Percentiles rank a stretch among this genome's conserved stretches.
These are phyloP conservation scores for Alnus glutinosa DNA, from an alignment of 306 rosid genomes.

Conservation along the genomic window DNA sequence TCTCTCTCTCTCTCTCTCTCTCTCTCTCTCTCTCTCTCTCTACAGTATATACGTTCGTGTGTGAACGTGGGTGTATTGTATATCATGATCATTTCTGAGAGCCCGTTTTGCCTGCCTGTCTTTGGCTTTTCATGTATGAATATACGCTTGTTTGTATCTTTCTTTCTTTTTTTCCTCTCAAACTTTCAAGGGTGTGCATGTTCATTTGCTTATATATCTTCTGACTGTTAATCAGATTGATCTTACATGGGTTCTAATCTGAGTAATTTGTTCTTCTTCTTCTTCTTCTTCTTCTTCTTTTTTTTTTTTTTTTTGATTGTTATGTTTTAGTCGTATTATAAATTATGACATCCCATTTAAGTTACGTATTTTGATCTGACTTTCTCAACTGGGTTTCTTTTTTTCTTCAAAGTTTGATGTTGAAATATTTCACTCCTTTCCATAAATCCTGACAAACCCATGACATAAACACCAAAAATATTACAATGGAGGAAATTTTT, in stretches of 20 bases:
- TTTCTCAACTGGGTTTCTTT: constrained; percentile 4
- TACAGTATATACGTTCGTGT: background rate
- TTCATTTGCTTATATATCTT: background rate
- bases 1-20: background rate
- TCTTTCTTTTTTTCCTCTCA: constrained; percentile 23
- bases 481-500: background rate
- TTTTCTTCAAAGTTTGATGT: constrained; percentile 12
- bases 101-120: background rate
- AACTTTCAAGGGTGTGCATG: constrained; percentile 9
- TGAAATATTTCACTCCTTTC: background rate
- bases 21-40: background rate
- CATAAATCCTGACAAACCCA: background rate
- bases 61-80: background rate
- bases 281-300: no score
- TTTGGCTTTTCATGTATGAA: background rate
- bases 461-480: background rate
- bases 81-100: background rate
- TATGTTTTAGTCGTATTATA: constrained; percentile 2
- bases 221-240: constrained; percentile 1
- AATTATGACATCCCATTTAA: background rate
- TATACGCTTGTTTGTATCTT: background rate
- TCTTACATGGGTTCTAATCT: constrained; percentile 24
- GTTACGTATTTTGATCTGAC: constrained; percentile 1
- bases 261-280: constrained; percentile 26
- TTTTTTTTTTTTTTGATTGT: background rate